These are phyloP conservation scores for Lachancea quebecensis DNA, from an alignment of 805 yeast species.

Conservation along the genomic window DNA sequence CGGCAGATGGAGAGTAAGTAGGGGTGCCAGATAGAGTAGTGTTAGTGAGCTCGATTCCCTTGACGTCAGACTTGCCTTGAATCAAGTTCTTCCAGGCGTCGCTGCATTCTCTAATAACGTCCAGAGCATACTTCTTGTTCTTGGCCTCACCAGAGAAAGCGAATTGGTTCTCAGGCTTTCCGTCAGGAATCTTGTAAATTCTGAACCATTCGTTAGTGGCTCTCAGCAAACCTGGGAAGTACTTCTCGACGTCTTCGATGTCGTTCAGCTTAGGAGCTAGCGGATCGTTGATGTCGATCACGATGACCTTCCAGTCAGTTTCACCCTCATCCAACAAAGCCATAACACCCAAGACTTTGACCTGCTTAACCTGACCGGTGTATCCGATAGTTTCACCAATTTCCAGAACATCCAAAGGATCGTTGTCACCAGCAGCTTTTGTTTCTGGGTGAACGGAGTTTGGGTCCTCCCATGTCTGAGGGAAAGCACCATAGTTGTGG, in stretches of 20 bases:
- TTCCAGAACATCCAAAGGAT: conserved; percentile 81
- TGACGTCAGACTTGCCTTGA: conserved; percentile 52
- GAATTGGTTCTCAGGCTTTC: conserved; percentile 92
- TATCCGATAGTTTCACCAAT: conserved; percentile 61
- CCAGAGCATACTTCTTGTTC: conserved; percentile 78
- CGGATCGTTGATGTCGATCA: conserved; percentile 81
- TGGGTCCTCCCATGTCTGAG: conserved; percentile 87
- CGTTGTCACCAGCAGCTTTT: conserved; percentile 70
- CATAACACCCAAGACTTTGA: conserved; percentile 88
- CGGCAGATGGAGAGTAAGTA: conserved; percentile 42
- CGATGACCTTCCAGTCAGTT: conserved; percentile 89
- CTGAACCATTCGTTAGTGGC: conserved; percentile 98
- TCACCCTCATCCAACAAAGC: conserved; percentile 92
- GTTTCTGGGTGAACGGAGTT: conserved; percentile 57
- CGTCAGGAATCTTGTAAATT: conserved; percentile 96
- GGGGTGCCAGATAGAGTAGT: conserved; percentile 58
- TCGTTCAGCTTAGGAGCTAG: conserved; percentile 81
- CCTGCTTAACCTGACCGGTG: conserved; percentile 76
- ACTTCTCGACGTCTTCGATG: conserved; percentile 82
- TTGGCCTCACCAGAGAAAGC: conserved; percentile 95
- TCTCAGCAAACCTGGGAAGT: conserved; percentile 87
- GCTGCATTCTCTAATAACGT: conserved; percentile 72
- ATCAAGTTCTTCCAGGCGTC: conserved; percentile 79
- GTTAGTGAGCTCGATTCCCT: conserved; percentile 71
- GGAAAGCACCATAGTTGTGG: conserved; percentile 98